Percentiles rank a stretch among this genome's conserved stretches.
Conservation (phyloP, 495 filamentous ascomycete genomes). For the Evansstolkia leycettana region DNA sequence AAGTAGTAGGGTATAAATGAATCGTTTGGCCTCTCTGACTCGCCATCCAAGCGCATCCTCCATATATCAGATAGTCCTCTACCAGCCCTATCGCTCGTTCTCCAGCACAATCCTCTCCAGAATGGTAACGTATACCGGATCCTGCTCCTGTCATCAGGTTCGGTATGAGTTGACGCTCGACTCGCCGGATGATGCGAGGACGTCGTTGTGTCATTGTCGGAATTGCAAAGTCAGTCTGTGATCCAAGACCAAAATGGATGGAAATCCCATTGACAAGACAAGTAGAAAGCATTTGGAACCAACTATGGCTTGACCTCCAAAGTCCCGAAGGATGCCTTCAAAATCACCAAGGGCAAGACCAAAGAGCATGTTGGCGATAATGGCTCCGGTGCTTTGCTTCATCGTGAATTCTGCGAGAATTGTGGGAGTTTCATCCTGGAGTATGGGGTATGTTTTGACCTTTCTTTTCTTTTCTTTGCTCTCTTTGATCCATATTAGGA, state of each 20-base stretch:
- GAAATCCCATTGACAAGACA: no score
- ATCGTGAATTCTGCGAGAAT: conserved; percentile 50
- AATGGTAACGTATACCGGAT: conserved; percentile 29
- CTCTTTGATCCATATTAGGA: no score
- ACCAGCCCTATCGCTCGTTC: no score
- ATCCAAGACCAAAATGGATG: no score
- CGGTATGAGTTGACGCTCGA: conserved; percentile 32
- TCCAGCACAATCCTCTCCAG: neutral
- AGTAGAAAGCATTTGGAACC: conserved; percentile 48
- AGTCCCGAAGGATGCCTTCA: conserved; percentile 35
- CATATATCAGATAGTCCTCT: no score
- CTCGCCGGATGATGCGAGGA: conserved; percentile 44
- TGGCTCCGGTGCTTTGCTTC: conserved; percentile 37
- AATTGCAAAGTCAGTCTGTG: conserved; percentile 39
- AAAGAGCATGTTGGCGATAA: conserved; percentile 45
- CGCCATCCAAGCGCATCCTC: neutral
- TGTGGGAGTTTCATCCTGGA: conserved; percentile 54
- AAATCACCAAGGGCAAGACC: conserved; percentile 25
- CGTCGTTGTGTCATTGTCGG: conserved; percentile 51
- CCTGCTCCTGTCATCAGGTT: conserved; percentile 37
- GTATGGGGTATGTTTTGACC: conserved; percentile 37
- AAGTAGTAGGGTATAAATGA: no score
- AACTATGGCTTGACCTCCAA: conserved; percentile 55
- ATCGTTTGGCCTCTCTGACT: no score
- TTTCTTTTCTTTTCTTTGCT: neutral